Percentiles rank a stretch among this genome's conserved stretches.
These are phyloP conservation scores for Metarhizium anisopliae DNA, from an alignment of 2,329 filamentous ascomycete genomes.

Conservation along the genomic window DNA sequence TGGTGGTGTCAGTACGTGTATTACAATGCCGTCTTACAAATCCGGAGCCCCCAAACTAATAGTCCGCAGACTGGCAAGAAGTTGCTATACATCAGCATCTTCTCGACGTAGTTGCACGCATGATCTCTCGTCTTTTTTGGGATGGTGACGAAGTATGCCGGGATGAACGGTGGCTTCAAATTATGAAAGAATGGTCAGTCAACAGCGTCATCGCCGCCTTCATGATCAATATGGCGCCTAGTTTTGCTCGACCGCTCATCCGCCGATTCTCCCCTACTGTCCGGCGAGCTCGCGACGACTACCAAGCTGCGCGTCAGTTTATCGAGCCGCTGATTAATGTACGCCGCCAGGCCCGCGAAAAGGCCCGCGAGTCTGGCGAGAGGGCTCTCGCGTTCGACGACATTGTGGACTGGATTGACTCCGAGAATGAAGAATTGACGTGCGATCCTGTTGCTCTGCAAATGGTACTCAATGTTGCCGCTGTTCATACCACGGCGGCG, in stretches of 20 bases:
- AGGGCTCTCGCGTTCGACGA: slow-evolving; percentile 3
- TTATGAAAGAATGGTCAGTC: slow-evolving; percentile 8
- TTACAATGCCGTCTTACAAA: neutral
- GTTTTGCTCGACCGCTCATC: slow-evolving; percentile 4
- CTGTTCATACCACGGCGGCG: slow-evolving; percentile 6
- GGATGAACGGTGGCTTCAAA: slow-evolving; percentile 4
- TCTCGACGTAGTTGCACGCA: slow-evolving; percentile 7
- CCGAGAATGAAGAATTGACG: slow-evolving; percentile 6
- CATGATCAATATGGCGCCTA: slow-evolving; percentile 8
- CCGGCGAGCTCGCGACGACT: slow-evolving; percentile 5
- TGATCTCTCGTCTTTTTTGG: slow-evolving; percentile 9
- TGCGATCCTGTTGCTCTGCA: slow-evolving; percentile 8
- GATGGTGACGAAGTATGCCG: slow-evolving; percentile 8
- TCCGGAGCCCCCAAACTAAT: neutral
- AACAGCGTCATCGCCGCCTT: slow-evolving; percentile 9
- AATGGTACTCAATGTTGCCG: slow-evolving; percentile 8
- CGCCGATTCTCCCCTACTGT: slow-evolving; percentile 6
- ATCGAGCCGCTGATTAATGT: slow-evolving; percentile 7
- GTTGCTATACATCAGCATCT: slow-evolving; percentile 1
- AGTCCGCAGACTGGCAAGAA: slow-evolving; percentile 6
- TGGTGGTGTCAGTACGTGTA: neutral
- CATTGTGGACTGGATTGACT: slow-evolving; percentile 9
- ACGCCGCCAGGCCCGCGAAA: slow-evolving; percentile 4
- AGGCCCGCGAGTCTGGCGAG: neutral
- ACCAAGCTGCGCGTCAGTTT: slow-evolving; percentile 6